Conservation (phyloP, 352 stramenopile species). For the Pythium oligandrum region DNA sequence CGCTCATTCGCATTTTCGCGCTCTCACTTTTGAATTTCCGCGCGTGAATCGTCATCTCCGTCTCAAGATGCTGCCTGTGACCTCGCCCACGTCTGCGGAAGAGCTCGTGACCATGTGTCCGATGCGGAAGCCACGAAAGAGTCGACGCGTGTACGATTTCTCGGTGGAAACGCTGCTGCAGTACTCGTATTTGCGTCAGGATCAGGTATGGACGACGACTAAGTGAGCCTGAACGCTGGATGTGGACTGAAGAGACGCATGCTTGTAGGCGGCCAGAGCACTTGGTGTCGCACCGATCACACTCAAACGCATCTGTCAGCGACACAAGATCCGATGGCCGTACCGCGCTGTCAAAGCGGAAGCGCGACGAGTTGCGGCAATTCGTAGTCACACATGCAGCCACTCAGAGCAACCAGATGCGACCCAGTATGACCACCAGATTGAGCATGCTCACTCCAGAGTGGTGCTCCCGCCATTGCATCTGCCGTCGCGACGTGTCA, state of each 20-base stretch:
- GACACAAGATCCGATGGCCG: slow-evolving; percentile 39
- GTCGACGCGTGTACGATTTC: slow-evolving; percentile 47
- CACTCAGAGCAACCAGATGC: too few relatives aligned
- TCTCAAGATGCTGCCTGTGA: neutral
- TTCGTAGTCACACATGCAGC: too few relatives aligned
- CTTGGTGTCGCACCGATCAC: slow-evolving; percentile 51
- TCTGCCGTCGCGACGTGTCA: neutral
- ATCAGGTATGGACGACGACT: slow-evolving; percentile 21
- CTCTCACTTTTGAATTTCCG: too few relatives aligned
- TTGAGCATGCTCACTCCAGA: too few relatives aligned
- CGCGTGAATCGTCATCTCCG: too few relatives aligned
- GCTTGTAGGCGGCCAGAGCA: slow-evolving; percentile 23
- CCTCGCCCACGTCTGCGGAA: neutral
- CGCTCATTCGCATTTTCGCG: too few relatives aligned
- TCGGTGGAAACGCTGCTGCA: slow-evolving; percentile 26
- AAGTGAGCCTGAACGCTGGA: neutral
- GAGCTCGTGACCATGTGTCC: neutral
- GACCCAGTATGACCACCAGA: too few relatives aligned
- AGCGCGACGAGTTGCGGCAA: neutral
- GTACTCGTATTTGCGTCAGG: slow-evolving; percentile 43
- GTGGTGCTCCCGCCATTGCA: too few relatives aligned
- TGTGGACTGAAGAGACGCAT: neutral
- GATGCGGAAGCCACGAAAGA: slow-evolving; percentile 18
- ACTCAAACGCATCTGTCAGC: slow-evolving; percentile 57
- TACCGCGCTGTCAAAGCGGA: slow-evolving; percentile 17